Evolutionary conservation across 139 green algal genomes (phyloP).

Genomic region (Tetradesmus obliquus): DNA sequence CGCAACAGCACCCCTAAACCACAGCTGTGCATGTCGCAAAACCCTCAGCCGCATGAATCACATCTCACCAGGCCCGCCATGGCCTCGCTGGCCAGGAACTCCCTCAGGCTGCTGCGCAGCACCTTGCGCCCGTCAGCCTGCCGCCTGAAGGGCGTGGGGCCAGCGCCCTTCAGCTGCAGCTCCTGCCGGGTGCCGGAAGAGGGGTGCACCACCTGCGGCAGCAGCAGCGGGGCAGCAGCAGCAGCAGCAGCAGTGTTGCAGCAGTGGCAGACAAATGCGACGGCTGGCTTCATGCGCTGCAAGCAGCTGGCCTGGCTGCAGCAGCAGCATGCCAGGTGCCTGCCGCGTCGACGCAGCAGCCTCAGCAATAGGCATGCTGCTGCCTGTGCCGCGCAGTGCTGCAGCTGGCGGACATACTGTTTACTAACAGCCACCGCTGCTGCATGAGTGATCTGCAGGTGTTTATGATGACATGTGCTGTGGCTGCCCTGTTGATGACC

Average conservation of each 20-base stretch:
- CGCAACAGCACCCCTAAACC: conserved; percentile 22
- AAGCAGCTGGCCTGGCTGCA: neutral
- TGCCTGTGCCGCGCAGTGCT: no score
- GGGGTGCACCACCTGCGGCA: conserved; percentile 63
- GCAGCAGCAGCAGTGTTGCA: conserved; percentile 50
- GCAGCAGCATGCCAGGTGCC: neutral
- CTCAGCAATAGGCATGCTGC: no score
- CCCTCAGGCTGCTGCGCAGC: conserved; percentile 46
- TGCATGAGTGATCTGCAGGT: neutral
- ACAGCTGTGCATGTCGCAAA: neutral
- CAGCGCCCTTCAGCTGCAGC: conserved; percentile 75
- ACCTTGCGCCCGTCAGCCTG: conserved; percentile 52
- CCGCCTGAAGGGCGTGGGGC: conserved; percentile 67
- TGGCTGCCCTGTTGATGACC: neutral
- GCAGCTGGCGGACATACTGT: no score
- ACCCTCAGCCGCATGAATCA: no score
- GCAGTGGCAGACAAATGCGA: neutral
- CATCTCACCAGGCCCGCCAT: conserved; percentile 51
- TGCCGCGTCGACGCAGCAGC: neutral
- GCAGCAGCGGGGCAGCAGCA: neutral
- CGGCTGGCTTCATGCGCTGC: neutral
- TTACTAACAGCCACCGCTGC: no score
- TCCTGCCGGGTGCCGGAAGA: conserved; percentile 63
- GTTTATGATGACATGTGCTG: neutral
- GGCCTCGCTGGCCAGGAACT: conserved; percentile 80